Evolutionary conservation across 2,329 filamentous ascomycete genomes (phyloP).

Genomic region (Trichoderma afroharzianum): DNA sequence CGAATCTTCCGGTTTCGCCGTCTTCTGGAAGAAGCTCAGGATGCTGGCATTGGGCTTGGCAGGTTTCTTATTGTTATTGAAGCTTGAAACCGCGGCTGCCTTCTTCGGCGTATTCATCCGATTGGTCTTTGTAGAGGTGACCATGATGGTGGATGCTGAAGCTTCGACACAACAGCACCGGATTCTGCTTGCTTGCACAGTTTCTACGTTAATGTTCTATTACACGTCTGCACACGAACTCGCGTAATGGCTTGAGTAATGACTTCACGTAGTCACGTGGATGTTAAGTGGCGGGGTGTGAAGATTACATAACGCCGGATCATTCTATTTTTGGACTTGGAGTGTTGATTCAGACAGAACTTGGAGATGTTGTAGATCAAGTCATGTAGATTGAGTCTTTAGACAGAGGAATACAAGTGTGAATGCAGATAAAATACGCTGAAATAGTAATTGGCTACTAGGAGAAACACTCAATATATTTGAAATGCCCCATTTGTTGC

Average conservation of each 20-base stretch:
- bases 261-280: conserved; percentile 7
- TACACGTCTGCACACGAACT: neutral
- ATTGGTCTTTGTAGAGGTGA: conserved; percentile 32
- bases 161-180: neutral
- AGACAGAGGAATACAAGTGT: neutral
- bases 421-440: neutral
- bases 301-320: neutral
- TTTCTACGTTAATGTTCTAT: neutral
- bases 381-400: neutral
- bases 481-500: neutral
- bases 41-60: conserved; percentile 60
- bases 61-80: conserved; percentile 36
- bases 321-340: neutral
- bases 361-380: neutral
- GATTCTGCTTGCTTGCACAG: neutral
- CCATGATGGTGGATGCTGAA: conserved; percentile 28
- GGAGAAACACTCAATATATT: neutral
- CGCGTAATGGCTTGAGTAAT: neutral
- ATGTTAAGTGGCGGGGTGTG: neutral
- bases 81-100: conserved; percentile 22
- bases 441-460: neutral
- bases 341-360: neutral
- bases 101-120: conserved; percentile 34
- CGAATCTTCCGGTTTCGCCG: conserved; percentile 54
- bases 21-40: conserved; percentile 71